These are phyloP conservation scores for Cladosporium colombiae DNA, from an alignment of 2,329 filamentous ascomycete genomes.

Conservation along the genomic window DNA sequence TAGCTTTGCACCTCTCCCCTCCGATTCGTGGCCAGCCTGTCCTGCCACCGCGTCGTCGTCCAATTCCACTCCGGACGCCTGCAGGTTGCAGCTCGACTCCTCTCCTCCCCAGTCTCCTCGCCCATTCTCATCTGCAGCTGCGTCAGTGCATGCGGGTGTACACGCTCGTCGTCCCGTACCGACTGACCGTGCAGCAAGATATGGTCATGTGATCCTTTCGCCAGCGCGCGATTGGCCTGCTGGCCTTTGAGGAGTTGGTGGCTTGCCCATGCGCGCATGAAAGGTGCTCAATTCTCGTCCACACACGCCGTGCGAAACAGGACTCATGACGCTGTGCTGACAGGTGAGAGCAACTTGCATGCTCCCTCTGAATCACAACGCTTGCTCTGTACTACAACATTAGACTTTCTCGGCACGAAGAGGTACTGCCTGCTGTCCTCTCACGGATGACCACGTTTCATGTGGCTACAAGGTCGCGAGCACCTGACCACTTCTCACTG, in stretches of 20 bases:
- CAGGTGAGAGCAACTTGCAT: slow-evolving; percentile 7
- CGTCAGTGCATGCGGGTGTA: neutral
- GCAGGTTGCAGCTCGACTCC: slow-evolving; percentile 7
- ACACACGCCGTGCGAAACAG: neutral
- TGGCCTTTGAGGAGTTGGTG: slow-evolving; percentile 11
- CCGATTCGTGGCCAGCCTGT: slow-evolving; percentile 9
- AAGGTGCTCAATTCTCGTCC: slow-evolving; percentile 9
- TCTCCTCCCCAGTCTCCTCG: neutral
- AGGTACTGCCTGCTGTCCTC: slow-evolving; percentile 8
- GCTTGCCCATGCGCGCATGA: slow-evolving; percentile 15
- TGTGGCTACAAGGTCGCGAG: slow-evolving; percentile 13
- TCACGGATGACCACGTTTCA: slow-evolving; percentile 19
- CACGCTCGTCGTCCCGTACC: slow-evolving; percentile 15
- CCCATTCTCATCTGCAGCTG: neutral
- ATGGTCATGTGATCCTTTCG: slow-evolving; percentile 12
- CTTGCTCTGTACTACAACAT: slow-evolving; percentile 3
- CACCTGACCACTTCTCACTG: slow-evolving; percentile 19
- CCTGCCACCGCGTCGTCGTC: slow-evolving; percentile 11
- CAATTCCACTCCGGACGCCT: slow-evolving; percentile 3
- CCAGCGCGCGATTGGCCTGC: slow-evolving; percentile 8
- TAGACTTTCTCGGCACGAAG: slow-evolving; percentile 7
- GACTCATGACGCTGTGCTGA: slow-evolving; percentile 18
- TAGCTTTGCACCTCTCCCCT: slow-evolving; percentile 1
- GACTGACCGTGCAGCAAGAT: slow-evolving; percentile 16
- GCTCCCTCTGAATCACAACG: slow-evolving; percentile 1